Evolutionary conservation across 371 early-diverging fungal genomes (phyloP), one percentile per base, ranked within the genome.

Genomic region (Coemansia sp.): DNA sequence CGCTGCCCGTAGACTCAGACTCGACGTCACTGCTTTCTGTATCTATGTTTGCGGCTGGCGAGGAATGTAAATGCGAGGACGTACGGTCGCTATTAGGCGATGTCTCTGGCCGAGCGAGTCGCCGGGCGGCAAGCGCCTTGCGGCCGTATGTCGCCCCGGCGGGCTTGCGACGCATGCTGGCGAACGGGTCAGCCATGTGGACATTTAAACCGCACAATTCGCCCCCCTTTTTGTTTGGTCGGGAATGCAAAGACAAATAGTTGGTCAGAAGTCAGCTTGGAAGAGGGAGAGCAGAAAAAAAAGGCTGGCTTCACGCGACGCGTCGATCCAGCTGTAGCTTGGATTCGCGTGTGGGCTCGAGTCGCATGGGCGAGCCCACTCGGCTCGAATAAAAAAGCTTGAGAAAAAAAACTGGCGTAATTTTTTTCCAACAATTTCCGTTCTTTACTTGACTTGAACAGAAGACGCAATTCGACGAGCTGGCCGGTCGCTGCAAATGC

Each of bases 61-160:
- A 58, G 12, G 38, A 36, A 33, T 47, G 36, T 6, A 43, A 37
- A 36, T 46, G 7, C 33, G 16, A 46, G 8, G 34, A 34, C 5
- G 24, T 18, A 4, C 36, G 44, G n/a, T 47, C 47, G 37, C 38
- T 47, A 14, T 34, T 47, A 32, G 49, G 32, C 32, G 49, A 29
- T 7, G 38, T 24, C 16, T 11, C 55, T 9, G 71, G 50, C 47
- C 37, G 42, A 10, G 50, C 59, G 8, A 48, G 62, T 16, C 75
- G 52, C 12, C 75, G 75, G 6, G 75, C 72, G 29, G 62, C 66
- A 43, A 64, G 53, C 31, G 75, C 72, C 40, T 62, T 71, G 55
- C 75, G 75, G 18, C 75, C 75, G n/a, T 74, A 74, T 36, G 75
- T 75, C 8, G 67, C 60, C 5, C 60, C 67, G 1, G 75, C 67